phyloP scores from a whole-genome alignment of 768 basidiomycete genomes.

The Phanerodontia chrysosporium region DNA sequence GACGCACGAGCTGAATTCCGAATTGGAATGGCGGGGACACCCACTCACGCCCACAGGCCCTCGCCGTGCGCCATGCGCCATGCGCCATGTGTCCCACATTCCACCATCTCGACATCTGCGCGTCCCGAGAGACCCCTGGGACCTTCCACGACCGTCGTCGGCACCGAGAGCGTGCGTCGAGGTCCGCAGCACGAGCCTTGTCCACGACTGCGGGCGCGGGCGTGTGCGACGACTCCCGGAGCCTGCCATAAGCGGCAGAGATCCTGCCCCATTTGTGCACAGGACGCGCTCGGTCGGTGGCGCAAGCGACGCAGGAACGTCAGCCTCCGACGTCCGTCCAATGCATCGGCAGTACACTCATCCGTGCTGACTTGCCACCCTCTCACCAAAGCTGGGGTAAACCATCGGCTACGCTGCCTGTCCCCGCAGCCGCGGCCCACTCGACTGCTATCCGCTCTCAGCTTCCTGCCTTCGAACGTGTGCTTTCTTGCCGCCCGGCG shows the following conservation, averaged over 20 bases:
- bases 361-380: background rate
- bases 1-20: too few species aligned
- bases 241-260: background rate
- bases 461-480: too few species aligned
- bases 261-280: background rate
- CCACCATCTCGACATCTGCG: background rate
- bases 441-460: too few species aligned
- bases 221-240: background rate
- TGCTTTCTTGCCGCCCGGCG: too few species aligned
- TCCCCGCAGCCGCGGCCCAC: too few species aligned
- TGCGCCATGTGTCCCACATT: background rate
- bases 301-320: background rate
- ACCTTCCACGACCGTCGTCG: too few species aligned
- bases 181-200: too few species aligned
- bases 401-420: background rate
- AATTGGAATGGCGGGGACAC: too few species aligned
- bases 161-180: too few species aligned
- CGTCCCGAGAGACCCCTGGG: background rate
- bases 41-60: conserved; percentile 1
- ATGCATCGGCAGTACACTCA: background rate
- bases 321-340: background rate
- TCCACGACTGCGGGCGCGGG: too few species aligned
- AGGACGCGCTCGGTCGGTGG: background rate
- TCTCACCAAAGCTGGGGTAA: background rate
- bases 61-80: background rate